These are phyloP conservation scores for Allomyces macrogynus DNA, from an alignment of 192 early-diverging fungal species.

Conservation along the genomic window DNA sequence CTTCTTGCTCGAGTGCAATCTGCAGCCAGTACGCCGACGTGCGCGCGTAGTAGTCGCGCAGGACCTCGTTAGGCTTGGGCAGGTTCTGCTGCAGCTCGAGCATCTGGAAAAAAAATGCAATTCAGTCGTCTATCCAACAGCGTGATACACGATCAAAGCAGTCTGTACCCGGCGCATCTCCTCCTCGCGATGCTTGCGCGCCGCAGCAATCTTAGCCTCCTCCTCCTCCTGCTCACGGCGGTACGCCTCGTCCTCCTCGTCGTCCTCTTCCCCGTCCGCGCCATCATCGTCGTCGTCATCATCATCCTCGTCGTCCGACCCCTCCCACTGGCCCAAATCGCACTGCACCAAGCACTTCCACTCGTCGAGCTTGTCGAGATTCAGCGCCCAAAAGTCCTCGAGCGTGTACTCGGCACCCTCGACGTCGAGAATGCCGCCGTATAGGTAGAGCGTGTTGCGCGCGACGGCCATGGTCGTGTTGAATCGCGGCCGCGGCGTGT, in stretches of 20 bases:
- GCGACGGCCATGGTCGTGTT: conserved; percentile 43
- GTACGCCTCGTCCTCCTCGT: conserved; percentile 20
- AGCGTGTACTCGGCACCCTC: conserved; percentile 36
- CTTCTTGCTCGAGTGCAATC: conserved; percentile 13
- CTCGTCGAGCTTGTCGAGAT: conserved; percentile 41
- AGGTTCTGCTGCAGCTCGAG: conserved; percentile 6
- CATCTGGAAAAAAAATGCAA: neutral
- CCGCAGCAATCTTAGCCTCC: conserved; percentile 10
- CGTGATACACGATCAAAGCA: conserved; percentile 6
- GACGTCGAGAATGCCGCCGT: conserved; percentile 46
- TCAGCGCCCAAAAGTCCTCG: conserved; percentile 36
- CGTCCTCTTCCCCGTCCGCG: conserved; percentile 20
- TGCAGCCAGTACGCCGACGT: conserved; percentile 20
- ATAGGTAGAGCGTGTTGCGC: conserved; percentile 29
- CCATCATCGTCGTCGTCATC: conserved; percentile 26
- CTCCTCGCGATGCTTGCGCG: conserved; percentile 14
- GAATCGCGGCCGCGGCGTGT: conserved; percentile 36
- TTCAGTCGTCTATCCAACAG: neutral
- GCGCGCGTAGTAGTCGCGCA: conserved; percentile 23
- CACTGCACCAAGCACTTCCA: conserved; percentile 24
- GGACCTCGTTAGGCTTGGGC: conserved; percentile 16
- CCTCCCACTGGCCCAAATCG: conserved; percentile 27
- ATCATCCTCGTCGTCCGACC: conserved; percentile 21
- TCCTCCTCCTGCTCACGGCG: conserved; percentile 12
- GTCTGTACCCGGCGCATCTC: conserved; percentile 6